Percentiles rank a stretch among this genome's conserved stretches.
Conservation (phyloP, 108 stramenopile species). For the Cyclostephanos tholiformis region DNA sequence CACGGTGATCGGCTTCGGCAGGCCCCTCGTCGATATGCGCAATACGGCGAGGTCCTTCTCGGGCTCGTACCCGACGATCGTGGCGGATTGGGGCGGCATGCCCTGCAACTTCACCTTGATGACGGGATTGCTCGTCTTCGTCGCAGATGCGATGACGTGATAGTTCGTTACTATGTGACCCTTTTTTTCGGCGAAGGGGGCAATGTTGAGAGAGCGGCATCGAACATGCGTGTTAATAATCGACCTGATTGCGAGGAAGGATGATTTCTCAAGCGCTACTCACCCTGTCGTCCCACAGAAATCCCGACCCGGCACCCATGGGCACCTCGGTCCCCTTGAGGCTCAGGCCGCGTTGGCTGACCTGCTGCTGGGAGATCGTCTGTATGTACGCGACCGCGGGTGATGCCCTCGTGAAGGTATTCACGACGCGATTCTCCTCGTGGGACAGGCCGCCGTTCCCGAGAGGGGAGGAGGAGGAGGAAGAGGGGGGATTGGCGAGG, state of each 20-base stretch:
- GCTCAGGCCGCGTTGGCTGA: conserved; percentile 12
- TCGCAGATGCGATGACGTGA: conserved; percentile 80
- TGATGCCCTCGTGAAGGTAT: conserved; percentile 58
- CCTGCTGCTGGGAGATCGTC: conserved; percentile 31
- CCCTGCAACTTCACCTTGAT: conserved; percentile 67
- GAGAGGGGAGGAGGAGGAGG: conserved; percentile 2
- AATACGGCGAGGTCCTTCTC: conserved; percentile 92
- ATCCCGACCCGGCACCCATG: conserved; percentile 74
- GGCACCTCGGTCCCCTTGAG: conserved; percentile 46
- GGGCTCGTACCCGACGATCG: conserved; percentile 50
- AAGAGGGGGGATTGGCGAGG: neutral
- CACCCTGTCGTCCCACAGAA: conserved; percentile 71
- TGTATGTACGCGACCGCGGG: conserved; percentile 72
- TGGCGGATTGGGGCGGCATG: conserved; percentile 41
- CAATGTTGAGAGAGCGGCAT: too few species aligned
- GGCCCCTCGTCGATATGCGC: conserved; percentile 38
- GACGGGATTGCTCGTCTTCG: conserved; percentile 29
- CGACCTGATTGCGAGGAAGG: too few species aligned
- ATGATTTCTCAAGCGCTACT: too few species aligned
- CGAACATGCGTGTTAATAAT: too few species aligned
- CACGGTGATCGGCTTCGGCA: conserved; percentile 53
- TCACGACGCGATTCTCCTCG: conserved; percentile 58
- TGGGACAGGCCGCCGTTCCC: conserved; percentile 1
- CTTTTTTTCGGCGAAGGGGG: too few species aligned
- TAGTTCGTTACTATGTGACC: conserved; percentile 93